A percentile compares a stretch with the other conserved stretches of the same genome.
Evolutionary conservation across 345 rosid species (phyloP).

Genomic region (Eucalyptus viminalis): DNA sequence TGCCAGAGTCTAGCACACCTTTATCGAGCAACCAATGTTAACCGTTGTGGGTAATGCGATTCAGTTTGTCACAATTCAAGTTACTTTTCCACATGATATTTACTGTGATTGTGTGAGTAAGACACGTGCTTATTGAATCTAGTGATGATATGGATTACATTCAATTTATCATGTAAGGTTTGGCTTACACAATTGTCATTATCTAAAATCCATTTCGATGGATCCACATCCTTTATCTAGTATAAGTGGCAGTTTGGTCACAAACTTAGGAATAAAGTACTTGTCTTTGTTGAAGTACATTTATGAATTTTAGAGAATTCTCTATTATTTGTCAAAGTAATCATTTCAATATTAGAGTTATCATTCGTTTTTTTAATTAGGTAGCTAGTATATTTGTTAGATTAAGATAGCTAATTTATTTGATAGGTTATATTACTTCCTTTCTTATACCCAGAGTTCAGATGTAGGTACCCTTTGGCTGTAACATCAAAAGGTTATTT

Average conservation of each 20-base stretch:
- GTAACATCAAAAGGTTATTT: not conserved
- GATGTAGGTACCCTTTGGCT: not conserved
- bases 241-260: not conserved
- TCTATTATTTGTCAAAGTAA: not conserved
- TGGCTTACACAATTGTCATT: not conserved
- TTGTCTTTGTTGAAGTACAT: not conserved
- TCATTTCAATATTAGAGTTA: not conserved
- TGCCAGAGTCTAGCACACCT: not conserved
- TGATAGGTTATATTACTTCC: not conserved
- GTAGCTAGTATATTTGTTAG: not conserved
- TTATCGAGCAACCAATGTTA: not conserved
- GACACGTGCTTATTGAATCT: not conserved
- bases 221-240: not conserved
- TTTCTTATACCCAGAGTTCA: not conserved
- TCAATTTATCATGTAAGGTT: not conserved
- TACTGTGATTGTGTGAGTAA: not conserved
- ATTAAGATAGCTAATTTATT: not conserved
- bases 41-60: not conserved
- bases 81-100: not conserved
- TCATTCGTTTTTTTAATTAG: not conserved
- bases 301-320: not conserved
- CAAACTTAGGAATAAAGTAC: not conserved
- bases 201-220: not conserved
- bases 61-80: not conserved
- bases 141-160: not conserved